Evolutionary conservation across 106 monocot species (phyloP), one percentile per base, ranked within the genome.

Genomic region (Vanilla planifolia): DNA sequence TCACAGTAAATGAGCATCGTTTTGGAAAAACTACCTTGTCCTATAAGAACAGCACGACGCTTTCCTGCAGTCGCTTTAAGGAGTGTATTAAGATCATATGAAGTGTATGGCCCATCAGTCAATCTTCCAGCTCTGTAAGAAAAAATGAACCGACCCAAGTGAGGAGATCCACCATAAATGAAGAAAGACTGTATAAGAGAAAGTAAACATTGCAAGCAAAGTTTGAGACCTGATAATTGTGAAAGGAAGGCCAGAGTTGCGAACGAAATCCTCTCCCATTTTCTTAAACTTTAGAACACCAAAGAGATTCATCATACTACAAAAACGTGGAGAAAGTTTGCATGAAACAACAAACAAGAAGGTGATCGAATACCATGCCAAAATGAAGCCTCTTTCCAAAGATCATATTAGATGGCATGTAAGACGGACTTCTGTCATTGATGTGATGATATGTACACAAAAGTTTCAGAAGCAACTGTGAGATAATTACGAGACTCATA

Each of bases 251-350:
- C 87, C 87, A 56, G 87, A 87, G 24, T 70, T 79, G 44, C 62
- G 65, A 42, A 96, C 76, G 73, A 77, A 85, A 73, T 98, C 96
- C 66, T 98, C 91, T 1, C 79, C 96, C 96, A 98, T 98, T 63
- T 98, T 98, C 77, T 98, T 98, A 55, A 64, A 96, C 69, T 96
- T 96, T 34, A 98, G 63, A 75, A 98, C 96, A 23, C 96, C 96
- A 77, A 98, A 98, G 30, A 98, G 79, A 64, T 98, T 98, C 91
- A 98, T 84, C 26, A 98, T 81, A 75, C 91, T 91, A 69, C 40
- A 25, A 14, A 22, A 73, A 33, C 57, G 1, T 36, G 1, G 53
- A 33, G 4, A 7, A 25, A 20, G 16, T 35, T 16, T 32, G 16
- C 36, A 44, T n/a, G n/a, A 25, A 32, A 67, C 40, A 2, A 67